Evolutionary conservation across 176 grass and related monocot species (phyloP), one percentile per base, ranked within the genome.

Genomic region (Raddia guianensis): DNA sequence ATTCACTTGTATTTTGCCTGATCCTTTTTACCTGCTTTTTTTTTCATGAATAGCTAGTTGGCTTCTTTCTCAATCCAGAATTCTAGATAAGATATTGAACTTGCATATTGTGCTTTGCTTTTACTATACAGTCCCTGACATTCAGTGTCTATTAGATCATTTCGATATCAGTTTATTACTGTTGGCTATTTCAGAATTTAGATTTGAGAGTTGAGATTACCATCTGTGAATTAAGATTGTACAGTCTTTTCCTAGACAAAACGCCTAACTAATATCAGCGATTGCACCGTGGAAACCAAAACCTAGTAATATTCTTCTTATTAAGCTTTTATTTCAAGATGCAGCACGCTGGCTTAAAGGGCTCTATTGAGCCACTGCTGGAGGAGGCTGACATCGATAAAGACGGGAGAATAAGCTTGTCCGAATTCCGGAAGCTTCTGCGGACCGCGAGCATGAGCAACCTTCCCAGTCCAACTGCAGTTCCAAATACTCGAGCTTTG

Each of bases 381-480:
- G 85, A 97, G 87, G 94, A 97, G 72, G 94, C 94, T 0, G 94
- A 94, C 74, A 86, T 97, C 3, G 91, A 97, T 51, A 94, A 97
- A 81, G 94, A 94, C 10, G 91, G 94, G 54, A 94, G 84, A 59
- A 97, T 97, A 85, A 97, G 91, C 85, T 77, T 97, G 66, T 90
- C 85, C 0, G 94, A 97, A 62, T 97, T 97, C 69, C 89, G 89
- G 46, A 92, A 92, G 59, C 94, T 97, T 37, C 85, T 97, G 40
- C 80, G 91, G 40, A 97, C 91, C 2, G 94, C 94, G 1, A 97
- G 94, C 94, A 97, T 97, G 89, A 89, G 90, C 79, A 94, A 93
- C 61, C 73, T 90, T 40, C 94, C 94, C 21, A 97, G 91, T 52
- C 91, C 94, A 68, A 86, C 87, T 6, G 91, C 89, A 11, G 79